A percentile compares a stretch with the other conserved stretches of the same genome.
Conservation (phyloP, 202 grass and related monocot species). For the Zoysia matrella region DNA sequence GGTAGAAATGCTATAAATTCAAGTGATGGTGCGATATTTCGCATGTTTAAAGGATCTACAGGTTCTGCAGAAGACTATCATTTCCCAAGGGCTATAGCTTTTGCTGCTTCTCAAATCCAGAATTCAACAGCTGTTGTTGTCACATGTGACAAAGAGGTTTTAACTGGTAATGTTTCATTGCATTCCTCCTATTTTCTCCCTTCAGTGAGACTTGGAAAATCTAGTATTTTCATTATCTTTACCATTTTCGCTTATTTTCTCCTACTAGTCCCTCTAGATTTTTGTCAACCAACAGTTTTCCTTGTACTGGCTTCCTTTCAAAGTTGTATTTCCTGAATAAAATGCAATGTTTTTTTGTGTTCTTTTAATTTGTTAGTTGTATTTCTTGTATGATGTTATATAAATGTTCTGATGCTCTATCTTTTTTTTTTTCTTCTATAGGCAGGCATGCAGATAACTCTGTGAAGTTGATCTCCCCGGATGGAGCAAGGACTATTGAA, state of each 20-base stretch:
- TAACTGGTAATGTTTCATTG: slow-evolving; percentile 77
- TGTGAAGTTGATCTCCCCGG: slow-evolving; percentile 82
- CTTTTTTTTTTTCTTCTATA: slow-evolving; percentile 48
- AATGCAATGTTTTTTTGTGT: slow-evolving; percentile 22
- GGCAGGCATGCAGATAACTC: slow-evolving; percentile 97
- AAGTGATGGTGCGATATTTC: slow-evolving; percentile 74
- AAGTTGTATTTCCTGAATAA: not conserved
- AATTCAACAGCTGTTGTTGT: slow-evolving; percentile 72
- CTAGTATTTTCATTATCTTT: slow-evolving; percentile 4
- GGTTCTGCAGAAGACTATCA: slow-evolving; percentile 72
- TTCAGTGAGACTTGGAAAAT: slow-evolving; percentile 29
- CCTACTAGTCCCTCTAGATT: not conserved
- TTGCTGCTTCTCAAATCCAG: slow-evolving; percentile 69
- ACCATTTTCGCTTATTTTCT: not conserved
- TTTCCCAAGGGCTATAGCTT: slow-evolving; percentile 84
- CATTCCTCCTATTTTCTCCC: slow-evolving; percentile 7
- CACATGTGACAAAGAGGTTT: slow-evolving; percentile 90
- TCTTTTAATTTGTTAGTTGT: slow-evolving; percentile 18
- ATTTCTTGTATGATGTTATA: slow-evolving; percentile 36
- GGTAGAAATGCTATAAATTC: slow-evolving; percentile 72
- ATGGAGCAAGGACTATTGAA: slow-evolving; percentile 97
- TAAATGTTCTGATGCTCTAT: slow-evolving; percentile 31
- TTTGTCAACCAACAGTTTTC: slow-evolving; percentile 23
- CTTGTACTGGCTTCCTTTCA: not conserved
- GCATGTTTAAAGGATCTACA: slow-evolving; percentile 90